A percentile compares a stretch with the other conserved stretches of the same genome.
Evolutionary conservation across 2,329 filamentous ascomycete species (phyloP).

Genomic region (Fusarium odoratissimum): DNA sequence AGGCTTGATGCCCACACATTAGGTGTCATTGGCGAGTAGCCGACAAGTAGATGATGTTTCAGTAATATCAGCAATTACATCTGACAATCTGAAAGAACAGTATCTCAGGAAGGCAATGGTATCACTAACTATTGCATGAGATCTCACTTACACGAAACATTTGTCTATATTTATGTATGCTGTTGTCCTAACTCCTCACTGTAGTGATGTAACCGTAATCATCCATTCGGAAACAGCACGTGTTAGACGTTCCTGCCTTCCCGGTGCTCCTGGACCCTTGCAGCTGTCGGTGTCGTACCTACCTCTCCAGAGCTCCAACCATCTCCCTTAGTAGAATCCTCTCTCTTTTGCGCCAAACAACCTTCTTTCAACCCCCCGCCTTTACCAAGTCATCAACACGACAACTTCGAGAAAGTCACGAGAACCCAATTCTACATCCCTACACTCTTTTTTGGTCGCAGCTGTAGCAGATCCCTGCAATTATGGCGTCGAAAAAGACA

Average conservation of each 20-base stretch:
- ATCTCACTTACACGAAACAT: background rate
- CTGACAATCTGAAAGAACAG: background rate
- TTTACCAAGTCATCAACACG: slow-evolving; percentile 20
- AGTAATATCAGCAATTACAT: slow-evolving; percentile 7
- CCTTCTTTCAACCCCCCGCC: slow-evolving; percentile 34
- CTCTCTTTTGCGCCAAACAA: slow-evolving; percentile 36
- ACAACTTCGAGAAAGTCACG: background rate
- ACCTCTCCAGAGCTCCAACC: slow-evolving; percentile 35
- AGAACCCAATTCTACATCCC: background rate
- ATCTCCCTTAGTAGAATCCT: slow-evolving; percentile 13
- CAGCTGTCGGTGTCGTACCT: slow-evolving; percentile 22
- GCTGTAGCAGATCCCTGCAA: slow-evolving; percentile 30
- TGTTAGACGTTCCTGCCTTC: slow-evolving; percentile 24
- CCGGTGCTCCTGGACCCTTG: slow-evolving; percentile 34
- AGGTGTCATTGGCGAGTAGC: slow-evolving; percentile 24
- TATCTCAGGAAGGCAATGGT: slow-evolving; percentile 12
- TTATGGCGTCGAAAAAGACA: slow-evolving; percentile 70
- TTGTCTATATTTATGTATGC: background rate
- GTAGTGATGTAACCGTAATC: slow-evolving; percentile 6
- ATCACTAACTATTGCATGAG: slow-evolving; percentile 2
- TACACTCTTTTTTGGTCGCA: background rate
- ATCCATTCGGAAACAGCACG: slow-evolving; percentile 15
- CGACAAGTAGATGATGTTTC: slow-evolving; percentile 17
- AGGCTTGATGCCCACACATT: slow-evolving; percentile 18
- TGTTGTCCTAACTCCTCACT: background rate